Evolutionary conservation across 495 filamentous ascomycete genomes (phyloP), one percentile per base, ranked within the genome.

Genomic region (Penicillium riverlandense): DNA sequence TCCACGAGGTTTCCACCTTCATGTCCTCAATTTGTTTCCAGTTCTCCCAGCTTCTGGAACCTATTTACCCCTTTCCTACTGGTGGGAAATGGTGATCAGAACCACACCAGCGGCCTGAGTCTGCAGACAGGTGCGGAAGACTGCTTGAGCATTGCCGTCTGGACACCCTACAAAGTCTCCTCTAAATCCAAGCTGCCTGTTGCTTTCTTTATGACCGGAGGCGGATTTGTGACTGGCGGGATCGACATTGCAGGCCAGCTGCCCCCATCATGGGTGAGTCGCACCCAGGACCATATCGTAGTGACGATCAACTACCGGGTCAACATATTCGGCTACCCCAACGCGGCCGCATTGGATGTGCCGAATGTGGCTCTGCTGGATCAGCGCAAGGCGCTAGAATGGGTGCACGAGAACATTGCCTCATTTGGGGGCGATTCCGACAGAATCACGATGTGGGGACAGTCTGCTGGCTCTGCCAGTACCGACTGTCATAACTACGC

Each of bases 301-400:
- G 47, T 50, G 8, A 49, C 40, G 10, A 50, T 54, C 40, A 45
- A 54, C 22, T 54, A 50, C 16, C 51, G 51, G 6, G 29, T 50
- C 27, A 54, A 54, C 31, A 44, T 50, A 33, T 54, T 50, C 29
- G 51, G 47, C 15, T 48, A 41, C 31, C 45, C 50, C 28, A 40
- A 41, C 31, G 30, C 45, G 11, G 37, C 31, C 2, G 45, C 31
- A 1, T 30, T 53, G 31, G 41, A 31, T 11, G 41, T 48, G 32
- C 56, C 57, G 13, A 75, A 69, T 45, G 59, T 71, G 2, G 79
- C 78, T n/a, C 66, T 76, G 8, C 64, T 80, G 8, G 79, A 84
- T 58, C 75, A 82, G 54, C 74, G 80, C 35, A 66, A 78, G 53
- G 75, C 70, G 8, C 59, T 79, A 6, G 64, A 78, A 58, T 54